Evolutionary conservation across 176 grass and related monocot genomes (phyloP).

Genomic region (Musa beccarii): DNA sequence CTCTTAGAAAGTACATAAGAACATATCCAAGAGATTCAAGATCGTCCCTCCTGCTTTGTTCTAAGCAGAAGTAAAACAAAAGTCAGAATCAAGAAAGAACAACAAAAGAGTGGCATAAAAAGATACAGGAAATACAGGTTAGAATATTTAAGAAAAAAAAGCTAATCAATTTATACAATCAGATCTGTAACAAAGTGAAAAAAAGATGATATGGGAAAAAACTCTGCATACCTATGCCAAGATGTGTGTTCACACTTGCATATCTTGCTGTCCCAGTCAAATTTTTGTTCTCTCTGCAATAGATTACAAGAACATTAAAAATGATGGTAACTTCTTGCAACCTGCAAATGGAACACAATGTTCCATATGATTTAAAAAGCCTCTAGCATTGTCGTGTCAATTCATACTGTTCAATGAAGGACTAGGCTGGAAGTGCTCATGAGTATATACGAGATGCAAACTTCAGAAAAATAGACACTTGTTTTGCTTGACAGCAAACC

Average conservation of each 20-base stretch:
- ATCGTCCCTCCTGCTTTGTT: slow-evolving; percentile 96
- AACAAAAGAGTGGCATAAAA: neutral
- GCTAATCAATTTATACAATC: neutral
- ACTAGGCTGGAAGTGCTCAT: neutral
- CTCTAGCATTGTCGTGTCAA: neutral
- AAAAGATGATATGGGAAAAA: neutral
- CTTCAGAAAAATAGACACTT: neutral
- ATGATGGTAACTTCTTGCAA: neutral
- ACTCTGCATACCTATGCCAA: slow-evolving; percentile 62
- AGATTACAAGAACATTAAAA: slow-evolving; percentile 24
- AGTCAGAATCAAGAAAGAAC: slow-evolving; percentile 2
- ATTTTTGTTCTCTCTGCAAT: slow-evolving; percentile 84
- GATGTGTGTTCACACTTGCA: slow-evolving; percentile 93
- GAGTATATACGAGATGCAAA: neutral
- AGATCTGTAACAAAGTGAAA: neutral
- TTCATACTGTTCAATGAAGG: too few species aligned
- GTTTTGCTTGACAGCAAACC: neutral
- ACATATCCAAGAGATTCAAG: slow-evolving; percentile 96
- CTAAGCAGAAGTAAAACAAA: slow-evolving; percentile 32
- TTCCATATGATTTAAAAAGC: neutral
- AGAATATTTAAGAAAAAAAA: too few species aligned
- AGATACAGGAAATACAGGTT: neutral
- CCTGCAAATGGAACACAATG: neutral
- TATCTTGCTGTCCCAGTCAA: slow-evolving; percentile 89
- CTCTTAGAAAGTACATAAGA: slow-evolving; percentile 89